phyloP scores from a whole-genome alignment of 73 alveolate species.

The Effrenium voratum region DNA sequence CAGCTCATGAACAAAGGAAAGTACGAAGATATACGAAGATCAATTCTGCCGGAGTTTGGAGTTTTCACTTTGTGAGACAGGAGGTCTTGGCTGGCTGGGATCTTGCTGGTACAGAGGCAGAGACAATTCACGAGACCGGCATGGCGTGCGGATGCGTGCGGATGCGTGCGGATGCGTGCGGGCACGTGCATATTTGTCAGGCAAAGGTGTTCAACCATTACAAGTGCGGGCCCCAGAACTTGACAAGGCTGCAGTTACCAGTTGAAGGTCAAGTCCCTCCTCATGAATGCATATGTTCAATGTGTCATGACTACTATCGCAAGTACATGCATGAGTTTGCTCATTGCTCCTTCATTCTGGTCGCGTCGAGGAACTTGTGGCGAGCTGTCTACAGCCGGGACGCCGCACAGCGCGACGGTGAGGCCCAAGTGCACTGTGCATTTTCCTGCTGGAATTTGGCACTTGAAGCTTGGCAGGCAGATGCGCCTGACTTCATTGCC shows the following conservation, averaged over 20 bases:
- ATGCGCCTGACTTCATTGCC: constrained; percentile 5
- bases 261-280: background rate
- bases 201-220: constrained; percentile 56
- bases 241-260: background rate
- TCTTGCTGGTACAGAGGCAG: constrained; percentile 25
- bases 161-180: too few relatives aligned
- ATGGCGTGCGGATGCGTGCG: too few relatives aligned
- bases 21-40: background rate
- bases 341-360: background rate
- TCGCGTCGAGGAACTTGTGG: constrained; percentile 25
- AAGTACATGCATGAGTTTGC: background rate
- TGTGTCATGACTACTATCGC: background rate
- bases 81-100: constrained; percentile 50
- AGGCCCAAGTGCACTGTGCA: too few relatives aligned
- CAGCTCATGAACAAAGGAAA: background rate
- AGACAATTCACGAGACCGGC: too few relatives aligned
- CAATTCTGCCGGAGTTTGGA: background rate
- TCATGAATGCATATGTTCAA: background rate
- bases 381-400: constrained; percentile 25
- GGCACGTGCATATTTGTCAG: background rate
- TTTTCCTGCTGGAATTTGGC: too few relatives aligned
- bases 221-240: constrained; percentile 6
- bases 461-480: background rate
- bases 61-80: background rate
- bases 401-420: background rate